A percentile compares a stretch with the other conserved stretches of the same genome.
phyloP scores from a whole-genome alignment of 1,139 yeast genomes.

The Protomyces macrosporus region DNA sequence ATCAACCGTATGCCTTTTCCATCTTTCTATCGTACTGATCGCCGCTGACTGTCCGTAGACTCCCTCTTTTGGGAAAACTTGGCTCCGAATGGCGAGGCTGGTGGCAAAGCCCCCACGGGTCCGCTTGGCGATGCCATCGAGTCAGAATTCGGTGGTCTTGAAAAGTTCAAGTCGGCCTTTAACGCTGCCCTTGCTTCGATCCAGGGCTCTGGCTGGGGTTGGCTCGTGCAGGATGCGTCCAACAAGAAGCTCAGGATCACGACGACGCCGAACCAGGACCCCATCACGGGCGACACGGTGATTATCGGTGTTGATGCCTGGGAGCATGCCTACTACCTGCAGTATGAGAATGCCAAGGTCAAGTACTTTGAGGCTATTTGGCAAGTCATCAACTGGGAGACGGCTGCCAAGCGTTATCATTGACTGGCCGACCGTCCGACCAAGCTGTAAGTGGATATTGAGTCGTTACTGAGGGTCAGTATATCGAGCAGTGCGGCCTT shows the following conservation, averaged over 20 bases:
- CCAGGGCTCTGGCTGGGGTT: slow-evolving; percentile 98
- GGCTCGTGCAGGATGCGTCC: slow-evolving; percentile 79
- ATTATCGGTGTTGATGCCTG: slow-evolving; percentile 97
- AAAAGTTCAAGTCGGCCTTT: slow-evolving; percentile 60
- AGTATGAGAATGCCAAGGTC: slow-evolving; percentile 88
- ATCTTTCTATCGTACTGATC: neutral
- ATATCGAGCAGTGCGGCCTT: too few species aligned
- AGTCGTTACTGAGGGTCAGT: too few species aligned
- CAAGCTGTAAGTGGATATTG: neutral
- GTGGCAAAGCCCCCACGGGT: slow-evolving; percentile 69
- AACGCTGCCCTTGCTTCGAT: slow-evolving; percentile 78
- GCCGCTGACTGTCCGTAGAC: neutral
- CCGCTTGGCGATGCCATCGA: slow-evolving; percentile 59
- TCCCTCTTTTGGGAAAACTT: slow-evolving; percentile 83
- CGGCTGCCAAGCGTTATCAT: slow-evolving; percentile 64
- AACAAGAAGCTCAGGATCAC: slow-evolving; percentile 79
- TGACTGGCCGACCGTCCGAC: neutral
- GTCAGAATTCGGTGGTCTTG: slow-evolving; percentile 73
- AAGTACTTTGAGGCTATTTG: slow-evolving; percentile 95
- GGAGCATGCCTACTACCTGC: slow-evolving; percentile 98
- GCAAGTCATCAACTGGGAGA: slow-evolving; percentile 96
- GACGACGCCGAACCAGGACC: slow-evolving; percentile 81
- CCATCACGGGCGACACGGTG: slow-evolving; percentile 64
- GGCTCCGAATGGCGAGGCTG: slow-evolving; percentile 75
- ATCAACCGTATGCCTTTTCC: slow-evolving; percentile 56